Evolutionary conservation across 257 asterid species (phyloP), one percentile per base, ranked within the genome.

Genomic region (Eustoma russellianum): DNA sequence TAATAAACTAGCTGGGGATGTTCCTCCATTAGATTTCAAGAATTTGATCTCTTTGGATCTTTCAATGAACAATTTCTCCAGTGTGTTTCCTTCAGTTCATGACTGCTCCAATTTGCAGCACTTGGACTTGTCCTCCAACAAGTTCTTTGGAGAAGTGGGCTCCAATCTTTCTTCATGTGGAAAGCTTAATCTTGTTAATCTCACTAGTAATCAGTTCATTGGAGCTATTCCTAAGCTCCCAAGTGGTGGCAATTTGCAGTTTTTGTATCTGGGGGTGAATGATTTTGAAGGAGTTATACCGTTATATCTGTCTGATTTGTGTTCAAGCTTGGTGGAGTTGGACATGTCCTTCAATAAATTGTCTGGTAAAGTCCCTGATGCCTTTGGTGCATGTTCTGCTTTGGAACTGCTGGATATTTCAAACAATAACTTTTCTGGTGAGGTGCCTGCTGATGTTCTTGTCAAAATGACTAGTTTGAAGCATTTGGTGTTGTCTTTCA

Each of bases 71-170:
- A 91, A 91, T 61, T 72, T 91, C 66, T 79, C 97, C 17, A 48
- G 70, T 43, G 56, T 17, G 9, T 73, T 91, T 52, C 96, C 94
- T 54, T 44, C 49, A 2, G 68, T 87, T 52, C 24, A 17, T 33
- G 83, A 74, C 46, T 91, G 98, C 68, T 63, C 94, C 46, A 61
- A 33, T 55, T 66, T 91, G 69, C 59, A 62, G 33, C 79, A 77
- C 82, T 70, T 91, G 74, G 96, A 91, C 60, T 75, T 87, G 13
- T 81, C 95, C 19, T 81, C 95, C 53, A 90, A 86, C 50, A 86
- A 65, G 56, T 71, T 90, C 59, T 41, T 0, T 59, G 96, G 97
- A 46, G 82, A 62, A 5, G 71, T 90, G 52, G 83, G 77, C 3
- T 41, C 59, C 66, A 69, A 90, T 0, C 78, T 89, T 38, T 71